A percentile compares a stretch with the other conserved stretches of the same genome.
Conservation (phyloP, 2,329 filamentous ascomycete genomes). For the Fusarium tuaranense region DNA sequence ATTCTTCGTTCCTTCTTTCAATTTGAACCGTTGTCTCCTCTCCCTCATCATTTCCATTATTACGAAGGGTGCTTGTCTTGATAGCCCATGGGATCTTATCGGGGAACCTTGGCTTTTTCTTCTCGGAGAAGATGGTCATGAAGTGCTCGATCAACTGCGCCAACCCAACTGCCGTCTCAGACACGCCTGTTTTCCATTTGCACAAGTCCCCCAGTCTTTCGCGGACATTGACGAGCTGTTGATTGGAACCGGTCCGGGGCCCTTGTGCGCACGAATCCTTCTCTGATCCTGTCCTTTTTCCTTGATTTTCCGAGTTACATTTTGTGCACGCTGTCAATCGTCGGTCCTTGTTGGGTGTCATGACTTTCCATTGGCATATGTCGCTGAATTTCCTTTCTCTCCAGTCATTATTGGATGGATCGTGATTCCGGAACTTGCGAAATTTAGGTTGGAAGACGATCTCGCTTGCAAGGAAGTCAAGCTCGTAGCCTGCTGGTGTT, state of each 20-base stretch:
- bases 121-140: not conserved
- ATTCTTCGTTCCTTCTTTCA: not conserved
- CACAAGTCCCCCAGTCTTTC: not conserved
- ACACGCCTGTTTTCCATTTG: not conserved
- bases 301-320: no score
- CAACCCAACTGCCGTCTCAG: not conserved
- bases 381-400: no score
- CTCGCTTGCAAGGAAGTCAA: not conserved
- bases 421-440: not conserved
- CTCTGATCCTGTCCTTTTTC: no score
- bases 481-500: not conserved
- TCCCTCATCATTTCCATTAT: not conserved
- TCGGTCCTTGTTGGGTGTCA: not conserved
- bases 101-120: no score
- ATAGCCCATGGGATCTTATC: not conserved
- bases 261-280: no score
- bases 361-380: not conserved
- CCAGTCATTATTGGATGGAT: not conserved
- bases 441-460: not conserved
- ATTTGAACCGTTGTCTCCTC: not conserved
- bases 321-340: not conserved
- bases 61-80: not conserved
- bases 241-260: no score
- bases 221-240: not conserved
- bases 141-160: not conserved